Base-by-base conservation (phyloP, 2,329 filamentous ascomycete genomes). In the Aspergillus ibericus region DNA sequence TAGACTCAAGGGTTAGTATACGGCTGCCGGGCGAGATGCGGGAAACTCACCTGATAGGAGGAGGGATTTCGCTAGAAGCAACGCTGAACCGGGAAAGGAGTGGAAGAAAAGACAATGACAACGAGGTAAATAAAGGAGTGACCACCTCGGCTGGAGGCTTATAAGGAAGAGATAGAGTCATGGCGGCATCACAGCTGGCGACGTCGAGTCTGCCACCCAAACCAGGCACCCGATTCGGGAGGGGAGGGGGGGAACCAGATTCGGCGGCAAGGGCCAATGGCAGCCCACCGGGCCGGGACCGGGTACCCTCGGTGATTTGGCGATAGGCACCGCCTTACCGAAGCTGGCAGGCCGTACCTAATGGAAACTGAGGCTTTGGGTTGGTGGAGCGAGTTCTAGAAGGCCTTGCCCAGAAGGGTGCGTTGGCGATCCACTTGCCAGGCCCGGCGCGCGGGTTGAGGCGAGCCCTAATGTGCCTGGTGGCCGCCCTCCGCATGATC, bases 191-290 rank as follows among this genome's bases (percentile, higher is more conserved):
- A 20, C 42, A 56, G 49, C 40, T 53, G 25, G 49, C 16, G 47
- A 32, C 25, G 18, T 20, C 16, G 18, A 22, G 36, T 27, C 22
- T 51, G 29, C 49, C 50, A 53, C 35, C 27, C 32, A 36, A 25
- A 22, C 9, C 49, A 53, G 29, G 35, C 38, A 44, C n/a, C 29
- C 36, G 22, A 42, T 15, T 53, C 51, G 51, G 36, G 40, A 36
- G 32, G 48, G 27, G 25, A 42, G 51, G 36, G 40, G 50, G 32
- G 48, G 27, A 16, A 42, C 22, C 5, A 50, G 20, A 53, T 57
- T 63, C 61, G 61, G 61, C 59, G 61, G 29, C 10, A 12, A 22
- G 35, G 42, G 36, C 61, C 61, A 63, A 63, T 63, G 32, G 56
- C 18, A 62, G 27, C 25, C 48, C 35, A 61, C 61, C 59, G 61